A percentile compares a stretch with the other conserved stretches of the same genome.
These are phyloP conservation scores for Ustilaginoidea virens DNA, from an alignment of 2,329 filamentous ascomycete genomes.

Conservation along the genomic window DNA sequence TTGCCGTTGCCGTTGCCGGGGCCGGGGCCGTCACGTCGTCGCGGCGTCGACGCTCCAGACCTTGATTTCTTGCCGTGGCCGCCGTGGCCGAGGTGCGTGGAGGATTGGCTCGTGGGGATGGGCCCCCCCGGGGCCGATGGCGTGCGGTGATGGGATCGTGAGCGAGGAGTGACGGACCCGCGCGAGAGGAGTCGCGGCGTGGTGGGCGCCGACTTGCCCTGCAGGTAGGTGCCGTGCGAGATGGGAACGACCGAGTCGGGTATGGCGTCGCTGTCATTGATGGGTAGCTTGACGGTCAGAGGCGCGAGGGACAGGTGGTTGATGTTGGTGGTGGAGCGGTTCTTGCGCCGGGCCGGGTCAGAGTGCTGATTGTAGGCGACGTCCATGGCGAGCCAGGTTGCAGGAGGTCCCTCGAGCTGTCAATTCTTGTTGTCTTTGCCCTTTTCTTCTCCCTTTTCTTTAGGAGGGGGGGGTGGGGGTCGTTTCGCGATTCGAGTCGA, in stretches of 20 bases:
- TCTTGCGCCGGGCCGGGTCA: constrained; percentile 39
- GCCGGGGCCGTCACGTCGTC: constrained; percentile 15
- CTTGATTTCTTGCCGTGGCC: constrained; percentile 8
- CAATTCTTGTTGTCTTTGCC: too few relatives aligned
- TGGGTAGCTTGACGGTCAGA: constrained; percentile 43
- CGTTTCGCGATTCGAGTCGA: too few relatives aligned
- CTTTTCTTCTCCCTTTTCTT: too few relatives aligned
- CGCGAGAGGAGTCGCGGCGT: constrained; percentile 48
- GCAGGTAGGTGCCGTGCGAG: constrained; percentile 34
- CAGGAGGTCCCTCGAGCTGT: too few relatives aligned
- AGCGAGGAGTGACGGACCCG: constrained; percentile 32
- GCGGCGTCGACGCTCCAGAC: constrained; percentile 19
- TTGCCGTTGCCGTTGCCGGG: constrained; percentile 19
- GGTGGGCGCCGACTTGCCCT: constrained; percentile 46
- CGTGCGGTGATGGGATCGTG: constrained; percentile 27
- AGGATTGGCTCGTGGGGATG: constrained; percentile 48
- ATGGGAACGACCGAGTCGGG: constrained; percentile 19
- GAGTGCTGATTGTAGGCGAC: constrained; percentile 45
- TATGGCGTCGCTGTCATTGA: constrained; percentile 36
- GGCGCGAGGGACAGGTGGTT: constrained; percentile 49
- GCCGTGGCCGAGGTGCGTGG: constrained; percentile 32
- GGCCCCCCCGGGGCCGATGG: constrained; percentile 18
- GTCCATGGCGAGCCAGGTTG: constrained; percentile 30
- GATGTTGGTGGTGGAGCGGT: constrained; percentile 41
- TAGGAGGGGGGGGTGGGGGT: too few relatives aligned